Percentiles rank a stretch among this genome's conserved stretches.
phyloP scores from a whole-genome alignment of 2,329 filamentous ascomycete species.

The Pseudocercospora macadamiae region DNA sequence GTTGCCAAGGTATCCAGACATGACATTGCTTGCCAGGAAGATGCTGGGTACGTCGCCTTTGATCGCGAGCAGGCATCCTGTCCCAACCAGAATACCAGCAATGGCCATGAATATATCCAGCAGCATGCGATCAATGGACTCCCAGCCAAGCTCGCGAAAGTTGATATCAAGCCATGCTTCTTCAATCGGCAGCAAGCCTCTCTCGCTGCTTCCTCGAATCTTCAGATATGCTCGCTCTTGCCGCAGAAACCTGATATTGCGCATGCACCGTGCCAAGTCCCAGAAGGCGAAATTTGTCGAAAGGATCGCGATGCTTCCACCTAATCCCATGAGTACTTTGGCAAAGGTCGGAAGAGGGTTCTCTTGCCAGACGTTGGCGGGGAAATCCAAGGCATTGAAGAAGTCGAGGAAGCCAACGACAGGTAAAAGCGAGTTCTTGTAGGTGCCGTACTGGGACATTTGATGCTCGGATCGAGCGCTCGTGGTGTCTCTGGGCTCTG shows the following conservation, averaged over 20 bases:
- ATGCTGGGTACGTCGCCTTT: constrained; percentile 50
- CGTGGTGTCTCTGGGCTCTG: not conserved
- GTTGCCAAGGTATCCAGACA: constrained; percentile 62
- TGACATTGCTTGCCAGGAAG: constrained; percentile 54
- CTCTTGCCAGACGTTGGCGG: constrained; percentile 61
- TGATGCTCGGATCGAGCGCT: too few relatives aligned
- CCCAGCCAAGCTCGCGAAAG: constrained; percentile 54
- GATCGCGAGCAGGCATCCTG: constrained; percentile 59
- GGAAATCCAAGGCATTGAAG: constrained; percentile 60
- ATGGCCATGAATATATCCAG: constrained; percentile 58
- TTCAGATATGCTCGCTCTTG: constrained; percentile 45
- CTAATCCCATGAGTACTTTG: constrained; percentile 56
- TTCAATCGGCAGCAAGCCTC: not conserved
- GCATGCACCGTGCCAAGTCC: constrained; percentile 50
- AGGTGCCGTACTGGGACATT: not conserved
- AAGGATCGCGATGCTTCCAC: constrained; percentile 51
- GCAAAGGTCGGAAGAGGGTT: constrained; percentile 55
- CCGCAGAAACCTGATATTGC: constrained; percentile 52
- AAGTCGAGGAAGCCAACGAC: constrained; percentile 58
- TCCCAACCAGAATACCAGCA: constrained; percentile 54
- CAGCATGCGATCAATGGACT: constrained; percentile 54
- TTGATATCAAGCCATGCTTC: constrained; percentile 48
- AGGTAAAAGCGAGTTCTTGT: constrained; percentile 42
- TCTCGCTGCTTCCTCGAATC: constrained; percentile 36
- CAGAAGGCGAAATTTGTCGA: constrained; percentile 51